A percentile compares a stretch with the other conserved stretches of the same genome.
Conservation (phyloP, 768 basidiomycete species). For the Hericium coralloides region DNA sequence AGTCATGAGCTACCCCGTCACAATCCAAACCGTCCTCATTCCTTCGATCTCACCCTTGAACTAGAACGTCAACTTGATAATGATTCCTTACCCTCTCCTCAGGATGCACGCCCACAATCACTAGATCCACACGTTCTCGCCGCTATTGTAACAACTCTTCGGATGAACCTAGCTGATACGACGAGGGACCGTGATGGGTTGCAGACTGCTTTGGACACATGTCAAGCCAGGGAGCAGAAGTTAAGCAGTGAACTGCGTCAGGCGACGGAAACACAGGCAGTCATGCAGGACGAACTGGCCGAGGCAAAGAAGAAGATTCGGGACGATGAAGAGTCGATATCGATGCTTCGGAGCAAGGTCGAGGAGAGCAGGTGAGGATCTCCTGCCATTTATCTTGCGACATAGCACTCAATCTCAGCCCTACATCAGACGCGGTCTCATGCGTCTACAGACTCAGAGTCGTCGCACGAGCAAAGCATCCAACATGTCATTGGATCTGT, state of each 20-base stretch:
- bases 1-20: constrained; percentile 12
- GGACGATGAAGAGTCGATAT: constrained; percentile 74
- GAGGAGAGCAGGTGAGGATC: constrained; percentile 71
- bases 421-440: constrained; percentile 60
- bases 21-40: constrained; percentile 28
- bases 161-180: constrained; percentile 51
- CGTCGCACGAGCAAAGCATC: constrained; percentile 48
- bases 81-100: constrained; percentile 46
- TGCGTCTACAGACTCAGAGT: constrained; percentile 78
- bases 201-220: constrained; percentile 37
- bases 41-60: constrained; percentile 64
- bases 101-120: constrained; percentile 32
- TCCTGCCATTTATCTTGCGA: background rate
- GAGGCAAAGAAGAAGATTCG: constrained; percentile 25
- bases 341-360: constrained; percentile 69
- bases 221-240: constrained; percentile 47
- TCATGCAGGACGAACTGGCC: constrained; percentile 18
- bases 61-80: constrained; percentile 68
- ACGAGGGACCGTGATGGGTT: constrained; percentile 70
- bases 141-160: constrained; percentile 67
- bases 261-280: constrained; percentile 53
- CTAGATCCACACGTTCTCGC: constrained; percentile 71
- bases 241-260: constrained; percentile 54
- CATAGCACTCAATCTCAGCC: background rate
- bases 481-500: constrained; percentile 43